phyloP scores from a whole-genome alignment of 108 stramenopile species.

The Skeletonema costatum region DNA sequence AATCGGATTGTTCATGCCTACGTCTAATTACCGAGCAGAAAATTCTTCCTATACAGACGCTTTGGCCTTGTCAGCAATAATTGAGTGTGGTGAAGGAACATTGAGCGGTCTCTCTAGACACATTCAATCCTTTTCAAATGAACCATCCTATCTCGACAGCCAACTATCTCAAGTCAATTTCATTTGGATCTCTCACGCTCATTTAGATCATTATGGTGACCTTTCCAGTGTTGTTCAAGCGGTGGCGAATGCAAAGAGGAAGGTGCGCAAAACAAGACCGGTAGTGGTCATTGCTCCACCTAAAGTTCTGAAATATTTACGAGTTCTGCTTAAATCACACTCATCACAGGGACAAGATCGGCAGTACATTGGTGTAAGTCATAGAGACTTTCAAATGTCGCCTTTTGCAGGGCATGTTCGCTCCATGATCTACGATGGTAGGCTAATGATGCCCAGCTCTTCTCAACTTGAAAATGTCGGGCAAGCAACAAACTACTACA shows the following conservation, averaged over 20 bases:
- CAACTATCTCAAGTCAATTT: constrained; percentile 47
- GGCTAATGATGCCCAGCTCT: constrained; percentile 22
- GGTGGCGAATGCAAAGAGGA: constrained; percentile 28
- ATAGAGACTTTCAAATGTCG: constrained; percentile 49
- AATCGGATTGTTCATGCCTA: constrained; percentile 64
- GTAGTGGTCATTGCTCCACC: constrained; percentile 55
- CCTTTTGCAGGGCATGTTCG: constrained; percentile 33
- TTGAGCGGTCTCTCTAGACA: constrained; percentile 60
- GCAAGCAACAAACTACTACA: constrained; percentile 20
- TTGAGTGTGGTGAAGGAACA: constrained; percentile 83
- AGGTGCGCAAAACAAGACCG: constrained; percentile 30
- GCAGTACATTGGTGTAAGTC: constrained; percentile 38
- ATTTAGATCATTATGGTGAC: constrained; percentile 85
- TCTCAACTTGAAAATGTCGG: not conserved
- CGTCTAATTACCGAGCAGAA: not conserved
- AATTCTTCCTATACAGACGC: not conserved
- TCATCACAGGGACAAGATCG: not conserved
- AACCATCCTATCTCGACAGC: constrained; percentile 12
- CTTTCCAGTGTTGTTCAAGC: constrained; percentile 51
- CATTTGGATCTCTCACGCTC: constrained; percentile 88
- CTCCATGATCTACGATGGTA: constrained; percentile 21
- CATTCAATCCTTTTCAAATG: constrained; percentile 1
- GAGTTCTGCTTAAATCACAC: constrained; percentile 16
- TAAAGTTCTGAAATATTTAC: constrained; percentile 52
- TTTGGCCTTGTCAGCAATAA: constrained; percentile 47